phyloP scores from a whole-genome alignment of 331 rosid genomes.

The Spiraea crenata region DNA sequence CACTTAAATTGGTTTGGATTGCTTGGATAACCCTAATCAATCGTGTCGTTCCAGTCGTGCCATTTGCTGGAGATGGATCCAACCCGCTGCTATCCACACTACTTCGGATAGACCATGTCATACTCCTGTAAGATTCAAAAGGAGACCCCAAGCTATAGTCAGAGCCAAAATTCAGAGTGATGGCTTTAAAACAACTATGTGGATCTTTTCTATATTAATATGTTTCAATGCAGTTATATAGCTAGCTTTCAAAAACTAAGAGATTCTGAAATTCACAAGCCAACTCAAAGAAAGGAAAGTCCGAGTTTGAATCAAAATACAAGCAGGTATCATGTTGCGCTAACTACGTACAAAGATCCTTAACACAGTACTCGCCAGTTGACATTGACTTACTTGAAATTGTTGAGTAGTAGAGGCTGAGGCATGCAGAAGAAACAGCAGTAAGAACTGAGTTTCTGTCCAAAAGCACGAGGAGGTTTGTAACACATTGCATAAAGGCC shows the following conservation, averaged over 20 bases:
- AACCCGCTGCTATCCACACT: constrained; percentile 51
- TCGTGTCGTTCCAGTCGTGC: constrained; percentile 61
- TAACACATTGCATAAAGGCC: constrained; percentile 31
- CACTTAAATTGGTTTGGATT: constrained; percentile 53
- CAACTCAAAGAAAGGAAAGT: neutral
- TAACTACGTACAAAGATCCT: neutral
- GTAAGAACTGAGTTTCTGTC: constrained; percentile 31
- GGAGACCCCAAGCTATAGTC: neutral
- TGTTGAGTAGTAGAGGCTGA: constrained; percentile 38
- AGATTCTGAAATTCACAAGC: neutral
- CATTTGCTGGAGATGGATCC: constrained; percentile 57
- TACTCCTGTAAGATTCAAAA: constrained; percentile 49
- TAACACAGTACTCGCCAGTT: neutral
- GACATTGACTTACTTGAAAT: constrained; percentile 51
- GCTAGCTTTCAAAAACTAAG: neutral
- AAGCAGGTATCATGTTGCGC: neutral
- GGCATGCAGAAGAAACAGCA: constrained; percentile 30
- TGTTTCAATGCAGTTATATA: neutral
- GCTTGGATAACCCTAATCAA: constrained; percentile 64
- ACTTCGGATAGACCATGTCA: constrained; percentile 57
- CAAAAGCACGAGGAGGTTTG: constrained; percentile 22
- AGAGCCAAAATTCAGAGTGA: neutral
- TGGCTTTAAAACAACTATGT: neutral
- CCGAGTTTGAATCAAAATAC: neutral
- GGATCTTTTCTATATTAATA: neutral